phyloP scores from a whole-genome alignment of 179 eudicot species.

The Spinacia oleracea region DNA sequence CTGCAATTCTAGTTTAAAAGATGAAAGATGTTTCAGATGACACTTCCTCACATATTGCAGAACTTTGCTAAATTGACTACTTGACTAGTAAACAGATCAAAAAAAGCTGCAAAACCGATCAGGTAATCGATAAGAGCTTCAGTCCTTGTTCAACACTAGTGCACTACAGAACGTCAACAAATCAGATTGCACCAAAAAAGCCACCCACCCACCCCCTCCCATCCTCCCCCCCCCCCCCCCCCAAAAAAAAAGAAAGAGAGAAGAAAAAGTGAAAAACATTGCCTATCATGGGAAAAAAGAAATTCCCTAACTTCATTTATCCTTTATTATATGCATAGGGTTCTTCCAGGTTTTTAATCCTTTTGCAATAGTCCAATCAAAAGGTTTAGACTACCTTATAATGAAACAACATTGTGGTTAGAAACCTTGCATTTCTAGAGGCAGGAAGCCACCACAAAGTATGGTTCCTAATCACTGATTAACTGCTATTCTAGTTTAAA shows the following conservation, averaged over 20 bases:
- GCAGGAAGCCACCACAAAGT: background rate
- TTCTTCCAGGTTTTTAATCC: background rate
- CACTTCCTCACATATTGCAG: too few relatives aligned
- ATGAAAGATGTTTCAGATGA: too few relatives aligned
- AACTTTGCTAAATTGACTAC: too few relatives aligned
- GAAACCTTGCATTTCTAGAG: background rate
- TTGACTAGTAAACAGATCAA: too few relatives aligned
- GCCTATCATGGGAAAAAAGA: too few relatives aligned
- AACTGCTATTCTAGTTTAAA: background rate
- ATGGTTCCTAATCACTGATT: background rate
- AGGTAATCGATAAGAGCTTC: background rate
- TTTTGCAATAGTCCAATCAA: background rate
- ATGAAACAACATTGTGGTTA: background rate
- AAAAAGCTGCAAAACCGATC: slow-evolving; percentile 47
- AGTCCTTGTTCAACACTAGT: background rate
- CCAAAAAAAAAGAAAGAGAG: background rate
- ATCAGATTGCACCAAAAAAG: background rate
- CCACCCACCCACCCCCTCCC: too few relatives aligned
- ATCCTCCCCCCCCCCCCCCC: background rate
- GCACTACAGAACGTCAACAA: background rate
- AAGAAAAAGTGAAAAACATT: too few relatives aligned
- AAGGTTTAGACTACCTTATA: background rate
- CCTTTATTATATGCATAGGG: background rate
- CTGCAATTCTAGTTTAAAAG: too few relatives aligned
- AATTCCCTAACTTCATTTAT: too few relatives aligned